Evolutionary conservation across 2,329 filamentous ascomycete genomes (phyloP).

Genomic region (Alternaria rosae): DNA sequence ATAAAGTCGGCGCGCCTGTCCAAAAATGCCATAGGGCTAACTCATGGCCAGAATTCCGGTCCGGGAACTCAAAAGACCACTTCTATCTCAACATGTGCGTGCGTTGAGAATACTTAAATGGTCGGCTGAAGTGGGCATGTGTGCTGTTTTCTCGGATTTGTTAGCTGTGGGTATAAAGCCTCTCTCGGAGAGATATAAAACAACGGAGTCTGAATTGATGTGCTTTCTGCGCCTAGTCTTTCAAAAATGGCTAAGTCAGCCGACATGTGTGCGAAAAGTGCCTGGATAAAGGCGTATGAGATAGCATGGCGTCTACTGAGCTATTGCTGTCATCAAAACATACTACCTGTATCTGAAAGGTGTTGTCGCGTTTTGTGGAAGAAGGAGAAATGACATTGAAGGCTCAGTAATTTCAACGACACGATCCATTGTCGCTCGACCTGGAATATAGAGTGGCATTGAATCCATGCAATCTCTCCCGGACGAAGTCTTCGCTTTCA

Average conservation of each 20-base stretch:
- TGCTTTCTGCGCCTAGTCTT: no score
- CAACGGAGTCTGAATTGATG: no score
- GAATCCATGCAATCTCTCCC: background rate
- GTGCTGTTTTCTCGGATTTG: background rate
- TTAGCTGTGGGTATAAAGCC: background rate
- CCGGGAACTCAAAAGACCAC: accelerated
- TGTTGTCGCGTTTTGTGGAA: no score
- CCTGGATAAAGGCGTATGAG: background rate
- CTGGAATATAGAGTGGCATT: background rate
- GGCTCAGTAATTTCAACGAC: no score
- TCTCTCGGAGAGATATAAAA: no score
- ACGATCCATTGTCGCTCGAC: no score
- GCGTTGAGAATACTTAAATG: no score
- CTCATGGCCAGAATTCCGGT: background rate
- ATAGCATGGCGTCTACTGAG: background rate
- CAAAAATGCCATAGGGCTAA: background rate
- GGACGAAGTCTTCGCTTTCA: background rate
- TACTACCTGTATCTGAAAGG: no score
- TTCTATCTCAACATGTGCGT: background rate
- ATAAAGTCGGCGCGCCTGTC: background rate
- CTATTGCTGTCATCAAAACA: background rate
- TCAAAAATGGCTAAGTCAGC: no score
- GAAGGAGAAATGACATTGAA: no score
- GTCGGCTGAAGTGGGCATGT: no score
- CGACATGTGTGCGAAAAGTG: background rate